These are phyloP conservation scores for Hydnum rufescens DNA, from an alignment of 768 basidiomycete species.

Conservation along the genomic window DNA sequence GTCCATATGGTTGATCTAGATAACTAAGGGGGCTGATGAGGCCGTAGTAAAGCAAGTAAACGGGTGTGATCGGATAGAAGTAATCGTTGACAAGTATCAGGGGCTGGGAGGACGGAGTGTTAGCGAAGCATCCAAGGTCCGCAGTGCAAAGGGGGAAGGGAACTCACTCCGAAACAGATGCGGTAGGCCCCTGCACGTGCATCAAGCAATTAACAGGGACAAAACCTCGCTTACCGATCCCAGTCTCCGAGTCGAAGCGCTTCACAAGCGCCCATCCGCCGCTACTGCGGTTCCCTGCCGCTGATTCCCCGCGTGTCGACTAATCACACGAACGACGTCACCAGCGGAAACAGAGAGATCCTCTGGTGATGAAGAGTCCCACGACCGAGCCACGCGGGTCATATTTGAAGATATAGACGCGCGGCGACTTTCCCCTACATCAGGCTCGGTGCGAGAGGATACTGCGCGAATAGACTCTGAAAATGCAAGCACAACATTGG, in stretches of 20 bases:
- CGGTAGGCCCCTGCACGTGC: background rate
- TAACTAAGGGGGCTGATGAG: no score
- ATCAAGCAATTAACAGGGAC: slow-evolving; percentile 3
- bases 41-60: no score
- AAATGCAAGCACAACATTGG: background rate
- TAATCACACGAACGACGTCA: background rate
- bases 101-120: background rate
- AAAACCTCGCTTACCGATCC: background rate
- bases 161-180: background rate
- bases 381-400: background rate
- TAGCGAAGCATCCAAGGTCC: no score
- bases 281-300: background rate
- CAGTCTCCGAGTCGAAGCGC: background rate
- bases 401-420: no score
- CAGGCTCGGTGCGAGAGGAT: no score
- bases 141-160: background rate
- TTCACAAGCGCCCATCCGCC: slow-evolving; percentile 1
- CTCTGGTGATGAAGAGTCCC: background rate
- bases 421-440: no score
- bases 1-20: no score
- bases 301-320: background rate
- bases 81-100: no score
- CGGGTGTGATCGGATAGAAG: no score
- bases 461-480: no score
- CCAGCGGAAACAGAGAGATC: background rate